phyloP scores from a whole-genome alignment of 257 asterid genomes.

The Buddleja alternifolia region DNA sequence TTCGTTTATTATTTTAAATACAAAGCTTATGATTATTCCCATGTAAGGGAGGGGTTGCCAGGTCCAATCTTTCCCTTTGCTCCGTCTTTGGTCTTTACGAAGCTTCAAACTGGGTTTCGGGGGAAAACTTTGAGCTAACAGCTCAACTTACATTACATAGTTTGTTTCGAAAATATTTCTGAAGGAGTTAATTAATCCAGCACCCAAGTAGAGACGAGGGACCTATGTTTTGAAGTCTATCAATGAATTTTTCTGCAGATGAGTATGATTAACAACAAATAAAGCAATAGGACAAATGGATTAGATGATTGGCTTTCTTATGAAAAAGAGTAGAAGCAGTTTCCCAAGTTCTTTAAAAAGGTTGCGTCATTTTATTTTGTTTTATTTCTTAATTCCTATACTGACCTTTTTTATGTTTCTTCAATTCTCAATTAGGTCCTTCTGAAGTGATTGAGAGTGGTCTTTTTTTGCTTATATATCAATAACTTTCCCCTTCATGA shows the following conservation, averaged over 20 bases:
- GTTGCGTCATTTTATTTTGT: too few relatives aligned
- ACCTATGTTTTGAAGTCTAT: neutral
- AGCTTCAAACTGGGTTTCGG: too few relatives aligned
- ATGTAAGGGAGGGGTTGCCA: too few relatives aligned
- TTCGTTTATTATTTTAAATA: too few relatives aligned
- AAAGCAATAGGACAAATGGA: neutral
- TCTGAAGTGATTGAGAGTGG: neutral
- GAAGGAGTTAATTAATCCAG: neutral
- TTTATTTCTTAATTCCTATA: too few relatives aligned
- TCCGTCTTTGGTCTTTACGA: too few relatives aligned
- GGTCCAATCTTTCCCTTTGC: too few relatives aligned
- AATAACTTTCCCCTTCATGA: conserved; percentile 2
- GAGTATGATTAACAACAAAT: neutral
- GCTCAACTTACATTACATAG: neutral
- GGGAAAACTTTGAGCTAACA: neutral
- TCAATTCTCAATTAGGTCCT: too few relatives aligned
- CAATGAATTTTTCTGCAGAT: neutral
- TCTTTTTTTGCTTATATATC: neutral
- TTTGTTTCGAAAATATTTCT: neutral
- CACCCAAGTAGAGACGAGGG: neutral
- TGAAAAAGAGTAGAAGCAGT: neutral
- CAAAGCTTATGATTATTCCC: too few relatives aligned
- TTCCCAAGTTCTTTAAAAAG: neutral
- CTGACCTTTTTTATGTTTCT: too few relatives aligned
- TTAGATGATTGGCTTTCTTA: neutral